Evolutionary conservation across 768 basidiomycete species (phyloP), one percentile per base, ranked within the genome.

Genomic region (Dictyophora rubrovolvata): DNA sequence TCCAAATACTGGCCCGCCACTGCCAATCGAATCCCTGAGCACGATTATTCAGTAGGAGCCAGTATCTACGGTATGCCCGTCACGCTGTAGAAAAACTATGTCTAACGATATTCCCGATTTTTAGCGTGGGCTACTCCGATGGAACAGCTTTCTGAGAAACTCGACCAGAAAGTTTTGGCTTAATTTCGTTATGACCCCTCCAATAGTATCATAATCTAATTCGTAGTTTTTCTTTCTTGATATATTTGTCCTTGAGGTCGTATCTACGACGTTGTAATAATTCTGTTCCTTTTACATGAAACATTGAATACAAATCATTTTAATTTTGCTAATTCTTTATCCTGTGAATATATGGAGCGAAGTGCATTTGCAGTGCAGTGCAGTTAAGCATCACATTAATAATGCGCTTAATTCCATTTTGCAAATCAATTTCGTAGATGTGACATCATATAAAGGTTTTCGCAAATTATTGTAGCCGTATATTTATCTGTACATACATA

Each of bases 81-180:
- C n/a, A 23, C 2, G 18, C 17, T 3, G 10, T 36, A 10, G 21
- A 20, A 23, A 54, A 20, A 17, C 37, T 47, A 14, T 34, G 6
- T 21, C 16, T 55, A 6, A 42, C 36, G 2, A 14, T n/a, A 16
- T 55, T 17, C 18, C 7, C 23, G n/a, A 17, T 14, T 46, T 14
- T 42, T 42, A 55, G 54, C 54, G 5, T 55, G 54, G 34, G 54
- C 28, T n/a, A 55, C 54, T 10, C 54, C 54, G n/a, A 55, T 55
- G 54, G 54, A 55, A 42, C n/a, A 42, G n/a, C 14, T 12, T n/a
- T 42, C 42, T 12, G 42, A n/a, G 10, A 5, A n/a, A 42, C 10
- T 14, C 4, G 42, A 5, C 12, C 12, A 14, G 42, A 42, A 42
- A 42, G 2, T 42, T n/a, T 42, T n/a, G 42, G 42, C 42, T 42